Percentiles rank a stretch among this genome's conserved stretches.
phyloP scores from a whole-genome alignment of 1,139 yeast species.

The Ashbya aceris region DNA sequence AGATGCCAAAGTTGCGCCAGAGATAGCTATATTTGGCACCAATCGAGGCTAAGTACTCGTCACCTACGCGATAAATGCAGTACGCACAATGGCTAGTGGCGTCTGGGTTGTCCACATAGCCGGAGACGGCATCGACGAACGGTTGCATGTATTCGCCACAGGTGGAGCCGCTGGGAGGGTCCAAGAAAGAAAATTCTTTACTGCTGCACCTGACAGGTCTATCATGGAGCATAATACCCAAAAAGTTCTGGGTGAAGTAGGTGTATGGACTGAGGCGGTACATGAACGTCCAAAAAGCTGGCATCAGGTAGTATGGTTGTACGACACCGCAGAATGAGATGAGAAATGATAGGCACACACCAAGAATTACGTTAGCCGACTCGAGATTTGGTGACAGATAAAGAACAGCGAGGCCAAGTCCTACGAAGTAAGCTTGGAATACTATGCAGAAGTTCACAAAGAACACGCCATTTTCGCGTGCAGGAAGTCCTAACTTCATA shows the following conservation, averaged over 20 bases:
- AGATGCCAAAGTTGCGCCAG: slow-evolving; percentile 63
- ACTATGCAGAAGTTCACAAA: slow-evolving; percentile 45
- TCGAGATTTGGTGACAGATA: slow-evolving; percentile 55
- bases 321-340: slow-evolving; percentile 56
- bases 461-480: slow-evolving; percentile 47
- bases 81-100: slow-evolving; percentile 49
- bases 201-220: slow-evolving; percentile 45
- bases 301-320: slow-evolving; percentile 48
- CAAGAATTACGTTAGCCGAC: slow-evolving; percentile 50
- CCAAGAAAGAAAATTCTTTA: slow-evolving; percentile 42
- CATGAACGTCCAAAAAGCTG: slow-evolving; percentile 73
- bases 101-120: slow-evolving; percentile 46
- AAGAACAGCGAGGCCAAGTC: slow-evolving; percentile 46
- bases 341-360: slow-evolving; percentile 44
- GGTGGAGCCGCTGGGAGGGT: slow-evolving; percentile 51
- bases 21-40: slow-evolving; percentile 39
- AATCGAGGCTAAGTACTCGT: slow-evolving; percentile 41
- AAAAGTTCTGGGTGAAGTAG: slow-evolving; percentile 52
- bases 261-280: slow-evolving; percentile 63
- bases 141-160: slow-evolving; percentile 45
- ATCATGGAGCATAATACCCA: slow-evolving; percentile 44
- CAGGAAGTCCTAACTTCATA: slow-evolving; percentile 38
- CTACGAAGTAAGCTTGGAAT: slow-evolving; percentile 47
- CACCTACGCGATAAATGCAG: slow-evolving; percentile 47
- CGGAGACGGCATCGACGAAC: slow-evolving; percentile 31